Conservation (phyloP, 768 basidiomycete genomes). For the Xerocomellus dryophilus region DNA sequence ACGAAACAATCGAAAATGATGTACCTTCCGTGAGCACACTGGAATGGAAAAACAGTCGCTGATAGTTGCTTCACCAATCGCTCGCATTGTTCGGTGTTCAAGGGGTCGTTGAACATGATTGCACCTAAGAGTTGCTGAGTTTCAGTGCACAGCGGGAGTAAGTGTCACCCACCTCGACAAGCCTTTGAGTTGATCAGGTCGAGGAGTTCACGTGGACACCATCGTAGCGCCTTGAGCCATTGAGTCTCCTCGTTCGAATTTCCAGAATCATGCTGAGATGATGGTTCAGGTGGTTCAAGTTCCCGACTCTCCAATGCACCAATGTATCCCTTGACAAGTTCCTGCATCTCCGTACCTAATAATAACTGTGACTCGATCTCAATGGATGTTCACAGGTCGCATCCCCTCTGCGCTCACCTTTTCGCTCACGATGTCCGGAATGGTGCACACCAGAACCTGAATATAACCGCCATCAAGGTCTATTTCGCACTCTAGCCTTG, state of each 20-base stretch:
- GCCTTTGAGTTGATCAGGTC: conserved; percentile 94
- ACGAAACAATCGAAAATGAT: background rate
- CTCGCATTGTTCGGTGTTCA: conserved; percentile 66
- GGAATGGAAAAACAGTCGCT: conserved; percentile 80
- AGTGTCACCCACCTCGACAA: conserved; percentile 68
- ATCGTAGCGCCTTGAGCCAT: conserved; percentile 74
- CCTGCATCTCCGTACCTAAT: conserved; percentile 66
- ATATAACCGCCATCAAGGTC: conserved; percentile 40
- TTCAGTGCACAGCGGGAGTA: background rate
- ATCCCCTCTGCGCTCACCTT: conserved; percentile 43
- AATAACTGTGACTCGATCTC: conserved; percentile 46
- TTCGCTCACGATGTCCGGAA: conserved; percentile 70
- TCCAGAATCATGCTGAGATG: conserved; percentile 9
- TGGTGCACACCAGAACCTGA: conserved; percentile 59
- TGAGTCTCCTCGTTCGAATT: conserved; percentile 22
- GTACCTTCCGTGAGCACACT: conserved; percentile 95
- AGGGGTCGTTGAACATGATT: conserved; percentile 92
- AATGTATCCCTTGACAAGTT: conserved; percentile 72
- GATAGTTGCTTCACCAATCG: conserved; percentile 66
- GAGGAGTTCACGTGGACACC: conserved; percentile 79
- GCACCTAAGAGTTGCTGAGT: conserved; percentile 57
- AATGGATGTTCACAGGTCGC: background rate
- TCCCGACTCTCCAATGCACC: conserved; percentile 54
- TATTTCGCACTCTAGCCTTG: conserved; percentile 18
- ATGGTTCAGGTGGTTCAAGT: conserved; percentile 18